phyloP scores from a whole-genome alignment of 495 filamentous ascomycete species.

The Hyaloscypha variabilis region DNA sequence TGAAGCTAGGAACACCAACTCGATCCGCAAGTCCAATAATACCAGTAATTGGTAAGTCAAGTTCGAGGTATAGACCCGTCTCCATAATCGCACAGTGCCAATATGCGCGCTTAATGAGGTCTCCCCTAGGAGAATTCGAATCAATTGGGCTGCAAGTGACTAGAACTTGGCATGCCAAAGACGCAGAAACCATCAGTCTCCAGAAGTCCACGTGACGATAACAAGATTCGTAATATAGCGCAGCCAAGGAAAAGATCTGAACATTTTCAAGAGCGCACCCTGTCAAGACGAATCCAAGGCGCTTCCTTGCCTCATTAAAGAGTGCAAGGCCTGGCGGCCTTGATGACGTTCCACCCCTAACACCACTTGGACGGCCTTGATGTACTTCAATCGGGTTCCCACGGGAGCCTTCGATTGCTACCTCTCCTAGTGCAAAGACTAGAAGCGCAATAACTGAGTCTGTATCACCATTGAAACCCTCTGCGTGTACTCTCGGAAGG shows the following conservation, averaged over 20 bases:
- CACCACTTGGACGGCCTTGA: constrained; percentile 51
- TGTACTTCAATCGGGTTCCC: constrained; percentile 45
- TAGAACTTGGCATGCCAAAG: constrained; percentile 53
- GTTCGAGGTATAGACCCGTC: constrained; percentile 50
- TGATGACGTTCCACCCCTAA: constrained; percentile 50
- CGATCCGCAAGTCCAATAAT: constrained; percentile 47
- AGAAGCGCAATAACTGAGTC: constrained; percentile 55
- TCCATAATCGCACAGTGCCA: constrained; percentile 64
- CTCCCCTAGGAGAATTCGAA: constrained; percentile 47
- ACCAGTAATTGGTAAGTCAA: constrained; percentile 56
- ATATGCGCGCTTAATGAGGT: constrained; percentile 55
- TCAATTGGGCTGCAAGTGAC: constrained; percentile 51
- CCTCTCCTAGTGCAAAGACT: constrained; percentile 58
- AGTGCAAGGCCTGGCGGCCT: constrained; percentile 56
- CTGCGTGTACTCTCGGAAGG: constrained; percentile 44
- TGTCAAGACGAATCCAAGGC: constrained; percentile 58
- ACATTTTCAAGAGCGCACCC: constrained; percentile 59
- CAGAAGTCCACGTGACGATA: constrained; percentile 53
- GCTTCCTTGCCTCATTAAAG: constrained; percentile 61
- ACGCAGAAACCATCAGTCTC: constrained; percentile 54
- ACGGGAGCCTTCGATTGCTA: constrained; percentile 50
- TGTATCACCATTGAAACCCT: constrained; percentile 53
- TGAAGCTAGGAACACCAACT: constrained; percentile 56
- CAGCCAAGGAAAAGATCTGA: constrained; percentile 55
- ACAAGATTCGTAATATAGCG: constrained; percentile 35